phyloP scores from a whole-genome alignment of 768 basidiomycete species.

The Tricholoma terreum region DNA sequence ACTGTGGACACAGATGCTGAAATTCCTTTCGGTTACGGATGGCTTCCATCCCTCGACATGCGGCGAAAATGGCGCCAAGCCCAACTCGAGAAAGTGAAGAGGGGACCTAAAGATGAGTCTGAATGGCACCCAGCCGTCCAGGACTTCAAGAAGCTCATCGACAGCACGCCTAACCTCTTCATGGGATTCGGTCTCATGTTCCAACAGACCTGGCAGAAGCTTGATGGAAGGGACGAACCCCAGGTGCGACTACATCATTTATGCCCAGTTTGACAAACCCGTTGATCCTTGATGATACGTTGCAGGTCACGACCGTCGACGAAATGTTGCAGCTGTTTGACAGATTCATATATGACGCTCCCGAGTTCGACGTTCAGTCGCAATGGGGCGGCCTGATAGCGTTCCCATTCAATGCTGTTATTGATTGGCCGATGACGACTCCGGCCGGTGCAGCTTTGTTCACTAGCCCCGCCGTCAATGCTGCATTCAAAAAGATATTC shows the following conservation, averaged over 20 bases:
- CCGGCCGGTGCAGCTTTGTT: constrained; percentile 14
- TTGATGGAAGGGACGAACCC: constrained; percentile 9
- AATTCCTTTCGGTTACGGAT: background rate
- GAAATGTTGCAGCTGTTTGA: constrained; percentile 6
- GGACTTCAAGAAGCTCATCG: constrained; percentile 29
- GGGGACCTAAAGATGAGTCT: background rate
- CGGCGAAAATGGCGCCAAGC: background rate
- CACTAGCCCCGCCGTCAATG: constrained; percentile 15
- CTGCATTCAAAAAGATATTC: constrained; percentile 30
- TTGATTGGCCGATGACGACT: constrained; percentile 15
- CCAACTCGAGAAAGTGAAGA: background rate
- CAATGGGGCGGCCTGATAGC: constrained; percentile 7
- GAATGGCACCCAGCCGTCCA: constrained; percentile 15
- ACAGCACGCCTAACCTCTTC: constrained; percentile 22
- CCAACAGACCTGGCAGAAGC: constrained; percentile 12
- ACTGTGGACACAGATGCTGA: background rate
- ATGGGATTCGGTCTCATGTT: constrained; percentile 37
- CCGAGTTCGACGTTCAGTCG: constrained; percentile 8
- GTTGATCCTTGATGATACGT: background rate
- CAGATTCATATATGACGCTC: constrained; percentile 10
- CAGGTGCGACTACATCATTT: constrained; percentile 14
- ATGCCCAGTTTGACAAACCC: constrained; percentile 19
- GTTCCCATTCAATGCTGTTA: constrained; percentile 10
- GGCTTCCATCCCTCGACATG: background rate
- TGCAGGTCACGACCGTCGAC: background rate